A percentile compares a stretch with the other conserved stretches of the same genome.
Conservation (phyloP, 352 stramenopile genomes). For the Pythium utonaiense region DNA sequence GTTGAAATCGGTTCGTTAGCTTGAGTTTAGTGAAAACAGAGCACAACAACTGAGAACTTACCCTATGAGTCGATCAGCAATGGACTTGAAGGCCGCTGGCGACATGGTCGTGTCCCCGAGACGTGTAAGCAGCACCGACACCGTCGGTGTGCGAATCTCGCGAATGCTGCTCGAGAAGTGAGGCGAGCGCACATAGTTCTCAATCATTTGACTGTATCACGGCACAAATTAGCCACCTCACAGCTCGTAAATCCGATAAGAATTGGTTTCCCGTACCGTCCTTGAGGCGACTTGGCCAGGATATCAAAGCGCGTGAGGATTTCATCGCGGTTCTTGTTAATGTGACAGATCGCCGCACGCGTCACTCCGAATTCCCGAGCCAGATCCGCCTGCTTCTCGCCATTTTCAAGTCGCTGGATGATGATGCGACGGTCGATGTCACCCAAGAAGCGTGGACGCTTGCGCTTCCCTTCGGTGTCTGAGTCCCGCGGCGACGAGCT, state of each 20-base stretch:
- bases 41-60: not conserved
- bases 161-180: conserved; percentile 34
- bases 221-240: not conserved
- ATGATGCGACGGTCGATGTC: conserved; percentile 60
- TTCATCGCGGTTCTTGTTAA: conserved; percentile 75
- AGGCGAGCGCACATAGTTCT: conserved; percentile 29
- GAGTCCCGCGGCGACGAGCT: conserved; percentile 16
- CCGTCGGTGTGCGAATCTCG: conserved; percentile 29
- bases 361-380: conserved; percentile 70
- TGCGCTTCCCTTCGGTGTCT: conserved; percentile 18
- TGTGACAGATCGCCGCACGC: conserved; percentile 65
- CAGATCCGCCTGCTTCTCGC: conserved; percentile 59
- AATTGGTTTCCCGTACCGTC: conserved; percentile 35
- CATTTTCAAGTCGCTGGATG: conserved; percentile 62
- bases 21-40: no score
- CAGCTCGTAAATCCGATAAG: not conserved
- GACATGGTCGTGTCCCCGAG: conserved; percentile 7
- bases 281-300: conserved; percentile 47
- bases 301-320: conserved; percentile 68
- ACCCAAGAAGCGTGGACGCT: conserved; percentile 48
- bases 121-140: conserved; percentile 18
- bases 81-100: conserved; percentile 8
- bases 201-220: conserved; percentile 27
- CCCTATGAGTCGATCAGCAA: conserved; percentile 20
- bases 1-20: not conserved